Percentiles rank a stretch among this genome's conserved stretches.
Conservation (phyloP, 179 eudicot genomes). For the Sideroxylon spinosum region DNA sequence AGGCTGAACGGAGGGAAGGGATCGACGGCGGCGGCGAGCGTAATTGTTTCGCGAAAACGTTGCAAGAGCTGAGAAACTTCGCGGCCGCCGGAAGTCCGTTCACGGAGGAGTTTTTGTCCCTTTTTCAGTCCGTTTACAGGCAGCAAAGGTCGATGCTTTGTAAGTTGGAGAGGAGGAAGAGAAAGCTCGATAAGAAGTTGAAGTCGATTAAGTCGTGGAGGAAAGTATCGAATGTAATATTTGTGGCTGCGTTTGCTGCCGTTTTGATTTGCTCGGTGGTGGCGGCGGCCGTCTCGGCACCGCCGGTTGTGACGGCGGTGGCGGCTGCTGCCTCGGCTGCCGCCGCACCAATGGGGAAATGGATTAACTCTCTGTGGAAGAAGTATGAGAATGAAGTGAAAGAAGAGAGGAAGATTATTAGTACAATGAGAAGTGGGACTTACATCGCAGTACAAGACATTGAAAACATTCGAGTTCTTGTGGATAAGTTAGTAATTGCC, state of each 20-base stretch:
- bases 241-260: conserved; percentile 22
- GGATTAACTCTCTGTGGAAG: conserved; percentile 28
- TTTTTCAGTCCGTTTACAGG: conserved; percentile 17
- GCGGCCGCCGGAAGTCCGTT: conserved; percentile 25
- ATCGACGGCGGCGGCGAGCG: not conserved
- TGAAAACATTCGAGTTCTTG: conserved; percentile 18
- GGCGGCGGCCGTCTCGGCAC: conserved; percentile 31
- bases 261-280: conserved; percentile 34
- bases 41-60: conserved; percentile 6
- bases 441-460: conserved; percentile 19
- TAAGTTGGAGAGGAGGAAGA: conserved; percentile 19
- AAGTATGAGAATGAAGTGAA: conserved; percentile 25
- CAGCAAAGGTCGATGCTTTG: conserved; percentile 21
- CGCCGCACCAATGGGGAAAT: conserved; percentile 23
- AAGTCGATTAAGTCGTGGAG: conserved; percentile 5
- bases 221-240: conserved; percentile 24
- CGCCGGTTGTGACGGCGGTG: conserved; percentile 27
- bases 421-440: conserved; percentile 13
- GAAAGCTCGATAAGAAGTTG: conserved; percentile 25
- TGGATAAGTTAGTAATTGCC: conserved; percentile 16
- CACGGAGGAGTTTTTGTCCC: conserved; percentile 18
- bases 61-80: conserved; percentile 21
- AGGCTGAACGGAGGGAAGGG: conserved; percentile 15
- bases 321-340: conserved; percentile 30
- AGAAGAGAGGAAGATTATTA: conserved; percentile 17